Conservation (phyloP, 2,329 filamentous ascomycete species). For the Rutstroemia sp. region DNA sequence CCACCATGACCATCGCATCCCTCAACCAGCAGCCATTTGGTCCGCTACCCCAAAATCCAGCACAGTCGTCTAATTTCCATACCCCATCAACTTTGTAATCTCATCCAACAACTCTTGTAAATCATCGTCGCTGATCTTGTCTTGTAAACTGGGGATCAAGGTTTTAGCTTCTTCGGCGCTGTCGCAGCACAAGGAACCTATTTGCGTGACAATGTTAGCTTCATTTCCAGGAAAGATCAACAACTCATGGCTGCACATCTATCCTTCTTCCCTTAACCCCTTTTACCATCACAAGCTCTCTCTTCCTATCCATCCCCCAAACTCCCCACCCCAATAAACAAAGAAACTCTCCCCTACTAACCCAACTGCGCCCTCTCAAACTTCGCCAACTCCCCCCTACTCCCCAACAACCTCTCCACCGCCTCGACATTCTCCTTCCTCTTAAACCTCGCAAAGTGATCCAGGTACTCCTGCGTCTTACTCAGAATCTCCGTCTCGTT, state of each 20-base stretch:
- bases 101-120: constrained; percentile 84
- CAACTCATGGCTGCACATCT: too few species aligned
- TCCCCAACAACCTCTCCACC: constrained; percentile 79
- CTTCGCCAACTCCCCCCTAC: constrained; percentile 72
- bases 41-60: background rate
- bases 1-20: too few species aligned
- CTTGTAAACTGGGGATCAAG: constrained; percentile 78
- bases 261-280: too few species aligned
- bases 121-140: constrained; percentile 87
- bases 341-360: constrained; percentile 34
- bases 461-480: constrained; percentile 87
- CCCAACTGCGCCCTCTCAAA: constrained; percentile 93
- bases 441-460: constrained; percentile 93
- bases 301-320: background rate
- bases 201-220: constrained; percentile 11
- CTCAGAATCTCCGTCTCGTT: constrained; percentile 79
- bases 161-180: constrained; percentile 93
- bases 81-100: constrained; percentile 64
- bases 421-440: constrained; percentile 89
- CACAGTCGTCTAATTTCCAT: constrained; percentile 9
- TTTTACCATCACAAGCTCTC: too few species aligned
- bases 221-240: background rate
- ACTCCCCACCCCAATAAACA: background rate
- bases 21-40: too few species aligned
- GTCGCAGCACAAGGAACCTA: constrained; percentile 87